A percentile compares a stretch with the other conserved stretches of the same genome.
Conservation (phyloP, 768 basidiomycete genomes). For the Lactifluus rugatus region DNA sequence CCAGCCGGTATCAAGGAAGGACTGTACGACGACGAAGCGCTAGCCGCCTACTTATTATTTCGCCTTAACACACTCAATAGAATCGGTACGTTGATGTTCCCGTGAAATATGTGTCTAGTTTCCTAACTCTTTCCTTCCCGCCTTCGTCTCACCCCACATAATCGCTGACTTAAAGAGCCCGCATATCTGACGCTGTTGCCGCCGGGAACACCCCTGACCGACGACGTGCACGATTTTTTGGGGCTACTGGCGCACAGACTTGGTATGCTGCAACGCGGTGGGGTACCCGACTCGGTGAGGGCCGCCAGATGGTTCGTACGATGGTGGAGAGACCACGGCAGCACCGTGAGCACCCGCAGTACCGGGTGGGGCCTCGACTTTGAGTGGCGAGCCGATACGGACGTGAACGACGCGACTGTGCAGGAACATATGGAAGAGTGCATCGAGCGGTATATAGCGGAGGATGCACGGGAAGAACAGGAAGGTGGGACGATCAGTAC, state of each 20-base stretch:
- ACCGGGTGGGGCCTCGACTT: constrained; percentile 84
- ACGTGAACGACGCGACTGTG: constrained; percentile 28
- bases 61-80: constrained; percentile 73
- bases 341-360: constrained; percentile 27
- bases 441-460: constrained; percentile 45
- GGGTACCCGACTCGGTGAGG: constrained; percentile 54
- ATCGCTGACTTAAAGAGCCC: constrained; percentile 39
- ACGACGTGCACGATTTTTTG: constrained; percentile 58
- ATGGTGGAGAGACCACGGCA: constrained; percentile 80
- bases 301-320: constrained; percentile 75
- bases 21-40: constrained; percentile 73
- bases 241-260: constrained; percentile 60
- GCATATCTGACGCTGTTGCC: constrained; percentile 60
- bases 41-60: constrained; percentile 82
- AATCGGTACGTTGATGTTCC: constrained; percentile 38
- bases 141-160: not conserved
- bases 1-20: constrained; percentile 91
- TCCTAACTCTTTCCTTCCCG: not conserved
- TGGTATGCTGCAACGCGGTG: constrained; percentile 76
- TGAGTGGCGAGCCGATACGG: constrained; percentile 41
- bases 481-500: constrained; percentile 51
- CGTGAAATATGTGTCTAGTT: not conserved
- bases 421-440: constrained; percentile 63
- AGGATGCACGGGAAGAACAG: constrained; percentile 38
- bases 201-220: constrained; percentile 43